Percentiles rank a stretch among this genome's conserved stretches.
These are phyloP conservation scores for Plasmodium adleri DNA, from an alignment of 169 alveolate genomes.

Conservation along the genomic window DNA sequence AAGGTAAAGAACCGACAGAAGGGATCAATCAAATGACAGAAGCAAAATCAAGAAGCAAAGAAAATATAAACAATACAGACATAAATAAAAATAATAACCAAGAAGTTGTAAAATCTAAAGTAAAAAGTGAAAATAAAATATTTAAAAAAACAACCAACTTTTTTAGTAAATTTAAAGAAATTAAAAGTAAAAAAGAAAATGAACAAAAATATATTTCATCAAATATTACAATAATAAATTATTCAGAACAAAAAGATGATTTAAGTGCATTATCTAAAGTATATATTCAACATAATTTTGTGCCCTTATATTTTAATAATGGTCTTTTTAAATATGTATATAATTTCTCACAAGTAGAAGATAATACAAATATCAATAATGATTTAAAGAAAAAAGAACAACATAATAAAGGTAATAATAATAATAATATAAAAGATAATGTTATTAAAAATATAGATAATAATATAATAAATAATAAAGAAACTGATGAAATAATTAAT, in stretches of 20 bases:
- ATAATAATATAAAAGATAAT: background rate
- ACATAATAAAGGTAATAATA: background rate
- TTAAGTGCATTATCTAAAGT: background rate
- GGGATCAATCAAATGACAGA: no score
- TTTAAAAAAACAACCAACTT: slow-evolving; percentile 1
- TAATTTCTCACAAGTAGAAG: slow-evolving; percentile 9
- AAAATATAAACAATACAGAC: background rate
- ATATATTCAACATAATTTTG: slow-evolving; percentile 21
- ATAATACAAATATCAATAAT: background rate
- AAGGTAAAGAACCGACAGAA: no score
- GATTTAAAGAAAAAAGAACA: no score
- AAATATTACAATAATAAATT: background rate
- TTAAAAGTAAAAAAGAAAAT: background rate
- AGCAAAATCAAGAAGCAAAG: background rate
- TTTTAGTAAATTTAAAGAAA: background rate
- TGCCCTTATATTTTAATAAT: slow-evolving; percentile 34
- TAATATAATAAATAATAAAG: background rate
- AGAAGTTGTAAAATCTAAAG: background rate
- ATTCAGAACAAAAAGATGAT: slow-evolving; percentile 8
- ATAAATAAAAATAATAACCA: background rate
- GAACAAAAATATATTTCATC: background rate
- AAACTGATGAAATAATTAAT: background rate
- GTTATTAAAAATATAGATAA: background rate
- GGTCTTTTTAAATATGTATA: slow-evolving; percentile 53
- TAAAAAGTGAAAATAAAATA: background rate